Percentiles rank a stretch among this genome's conserved stretches.
phyloP scores from a whole-genome alignment of 768 basidiomycete species.

The Xerocomus spinulosus region DNA sequence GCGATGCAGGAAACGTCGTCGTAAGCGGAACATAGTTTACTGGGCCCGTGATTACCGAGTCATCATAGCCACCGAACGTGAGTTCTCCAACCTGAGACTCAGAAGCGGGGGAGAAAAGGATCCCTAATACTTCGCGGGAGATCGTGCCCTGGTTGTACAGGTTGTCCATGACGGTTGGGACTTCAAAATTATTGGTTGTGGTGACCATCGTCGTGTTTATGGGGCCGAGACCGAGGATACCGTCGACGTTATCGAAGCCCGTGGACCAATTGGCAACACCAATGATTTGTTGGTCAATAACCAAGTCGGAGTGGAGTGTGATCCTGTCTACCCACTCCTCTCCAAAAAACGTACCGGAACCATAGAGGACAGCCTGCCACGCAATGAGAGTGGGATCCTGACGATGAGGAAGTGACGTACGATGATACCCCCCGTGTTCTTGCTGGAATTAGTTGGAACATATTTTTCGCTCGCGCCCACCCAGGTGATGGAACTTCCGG shows the following conservation, averaged over 20 bases:
- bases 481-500: constrained; percentile 33
- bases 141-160: constrained; percentile 29
- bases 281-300: constrained; percentile 30
- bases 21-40: constrained; percentile 28
- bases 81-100: constrained; percentile 20
- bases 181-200: constrained; percentile 4
- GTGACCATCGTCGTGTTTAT: constrained; percentile 30
- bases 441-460: constrained; percentile 12
- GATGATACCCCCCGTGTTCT: constrained; percentile 17
- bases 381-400: constrained; percentile 1
- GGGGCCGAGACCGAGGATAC: constrained; percentile 39
- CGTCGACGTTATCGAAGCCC: constrained; percentile 36
- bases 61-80: constrained; percentile 26
- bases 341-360: constrained; percentile 3
- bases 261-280: constrained; percentile 27
- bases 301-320: constrained; percentile 1
- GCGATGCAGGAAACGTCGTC: constrained; percentile 17
- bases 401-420: constrained; percentile 11
- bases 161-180: constrained; percentile 37
- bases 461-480: constrained; percentile 25
- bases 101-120: constrained; percentile 29
- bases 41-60: constrained; percentile 12
- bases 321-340: constrained; percentile 16
- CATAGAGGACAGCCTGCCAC: neutral
- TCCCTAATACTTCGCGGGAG: constrained; percentile 23